Base-by-base conservation (phyloP, 1,284 basidiomycete genomes). In the Rhodotorula sp. region DNA sequence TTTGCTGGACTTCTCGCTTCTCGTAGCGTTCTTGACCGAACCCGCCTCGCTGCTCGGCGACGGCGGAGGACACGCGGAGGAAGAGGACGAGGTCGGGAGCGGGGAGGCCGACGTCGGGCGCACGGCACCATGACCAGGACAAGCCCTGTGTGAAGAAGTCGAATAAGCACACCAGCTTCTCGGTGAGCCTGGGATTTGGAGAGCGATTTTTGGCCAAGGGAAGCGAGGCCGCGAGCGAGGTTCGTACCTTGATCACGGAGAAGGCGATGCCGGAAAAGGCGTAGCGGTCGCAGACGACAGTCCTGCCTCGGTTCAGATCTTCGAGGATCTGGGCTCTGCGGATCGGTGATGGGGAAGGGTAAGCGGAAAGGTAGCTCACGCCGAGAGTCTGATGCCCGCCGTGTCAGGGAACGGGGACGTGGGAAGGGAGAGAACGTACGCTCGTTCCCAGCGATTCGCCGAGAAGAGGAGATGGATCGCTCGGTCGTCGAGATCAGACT, bases 191-290 rank as follows among this genome's bases (percentile, higher is more conserved):
- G 39, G 1, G 39, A 16, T 14, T 23, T 4, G 52, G 51, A 62
- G 69, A 43, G 39, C 39, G 39, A 43, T 43, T 10, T 43, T 43
- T 43, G 10, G 39, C 61, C 66, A 26, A 29, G 26, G 43, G 5
- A 56, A 39, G 52, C 29, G 16, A 4, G 65, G 34, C 47, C 20
- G 16, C 3, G 7, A 34, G 52, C 52, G 29, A 5, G 16, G 34
- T 7, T 56, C 77, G 51, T 62, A 85, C 87, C 81, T 98, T 98
- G 62, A 93, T 89, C 8, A 89, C 87, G 1, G 93, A 92, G 82
- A 97, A 99, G 2, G 94, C 95, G 74, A 96, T 91, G 1, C 96
- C 97, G 2, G 94, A 97, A 82, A 97, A 99, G 0, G 94, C 92
- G 81, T 99, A 99, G 51, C 97, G 87, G 81, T 99, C 96, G 78